Percentiles rank a stretch among this genome's conserved stretches.
Conservation (phyloP, 139 green algal species). For the Asterochloris sp. region DNA sequence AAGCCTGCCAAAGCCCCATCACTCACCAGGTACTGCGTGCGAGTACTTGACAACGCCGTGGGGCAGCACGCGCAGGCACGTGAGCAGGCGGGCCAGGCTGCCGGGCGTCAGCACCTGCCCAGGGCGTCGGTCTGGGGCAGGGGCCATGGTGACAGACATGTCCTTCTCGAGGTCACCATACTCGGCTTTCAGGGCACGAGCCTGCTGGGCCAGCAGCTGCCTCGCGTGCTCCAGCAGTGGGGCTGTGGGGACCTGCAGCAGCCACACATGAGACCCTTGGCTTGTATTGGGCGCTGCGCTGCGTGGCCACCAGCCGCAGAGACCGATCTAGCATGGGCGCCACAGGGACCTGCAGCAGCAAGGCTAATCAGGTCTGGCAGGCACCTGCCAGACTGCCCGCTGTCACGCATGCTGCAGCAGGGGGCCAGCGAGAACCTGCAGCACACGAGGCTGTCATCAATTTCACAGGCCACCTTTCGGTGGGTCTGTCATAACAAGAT, state of each 20-base stretch:
- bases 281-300: too few relatives aligned
- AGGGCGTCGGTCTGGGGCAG: not conserved
- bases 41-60: constrained; percentile 65
- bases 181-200: constrained; percentile 37
- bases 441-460: too few relatives aligned
- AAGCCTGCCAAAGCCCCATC: not conserved
- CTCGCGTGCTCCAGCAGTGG: not conserved
- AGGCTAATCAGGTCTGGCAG: too few relatives aligned
- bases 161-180: constrained; percentile 47
- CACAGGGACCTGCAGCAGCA: too few relatives aligned
- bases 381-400: too few relatives aligned
- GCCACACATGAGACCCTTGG: too few relatives aligned
- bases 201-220: constrained; percentile 6
- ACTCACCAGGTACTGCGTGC: constrained; percentile 47
- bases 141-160: constrained; percentile 24
- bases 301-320: too few relatives aligned
- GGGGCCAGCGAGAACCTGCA: too few relatives aligned
- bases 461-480: too few relatives aligned
- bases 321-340: too few relatives aligned
- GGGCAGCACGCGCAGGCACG: constrained; percentile 51
- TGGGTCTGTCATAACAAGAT: too few relatives aligned
- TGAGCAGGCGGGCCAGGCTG: constrained; percentile 34
- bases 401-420: too few relatives aligned
- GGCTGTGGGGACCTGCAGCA: constrained; percentile 26
- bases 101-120: constrained; percentile 18